These are phyloP conservation scores for Vicia faba DNA, from an alignment of 306 rosid genomes.

Conservation along the genomic window DNA sequence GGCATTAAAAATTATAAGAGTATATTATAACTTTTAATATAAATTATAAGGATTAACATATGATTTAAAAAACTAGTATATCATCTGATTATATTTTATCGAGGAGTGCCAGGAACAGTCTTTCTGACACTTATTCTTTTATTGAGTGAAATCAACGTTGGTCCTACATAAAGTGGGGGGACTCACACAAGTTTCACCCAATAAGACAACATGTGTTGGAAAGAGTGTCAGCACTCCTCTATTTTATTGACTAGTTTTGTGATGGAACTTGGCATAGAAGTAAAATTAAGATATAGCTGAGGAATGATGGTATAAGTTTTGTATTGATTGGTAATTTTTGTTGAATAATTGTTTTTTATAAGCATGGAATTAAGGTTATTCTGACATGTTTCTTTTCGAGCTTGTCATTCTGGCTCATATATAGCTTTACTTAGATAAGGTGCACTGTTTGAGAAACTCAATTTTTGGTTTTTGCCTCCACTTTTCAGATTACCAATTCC, in stretches of 20 bases:
- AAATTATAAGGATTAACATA: slow-evolving; percentile 6
- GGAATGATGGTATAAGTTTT: slow-evolving; percentile 25
- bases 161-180: too few relatives aligned
- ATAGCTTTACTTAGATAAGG: slow-evolving; percentile 1
- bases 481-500: slow-evolving; percentile 57
- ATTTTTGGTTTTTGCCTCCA: slow-evolving; percentile 19
- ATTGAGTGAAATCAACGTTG: too few relatives aligned
- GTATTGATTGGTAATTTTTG: slow-evolving; percentile 12
- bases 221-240: too few relatives aligned
- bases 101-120: too few relatives aligned
- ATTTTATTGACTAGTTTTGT: background rate
- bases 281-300: slow-evolving; percentile 8
- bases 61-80: background rate
- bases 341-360: background rate
- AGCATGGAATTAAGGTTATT: slow-evolving; percentile 11
- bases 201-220: too few relatives aligned
- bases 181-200: too few relatives aligned
- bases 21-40: too few relatives aligned
- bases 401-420: slow-evolving; percentile 20
- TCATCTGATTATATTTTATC: background rate
- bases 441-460: slow-evolving; percentile 14
- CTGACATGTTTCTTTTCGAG: slow-evolving; percentile 11
- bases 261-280: background rate
- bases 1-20: background rate
- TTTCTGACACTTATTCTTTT: too few relatives aligned